Conservation (phyloP, 2,329 filamentous ascomycete genomes). For the Lecanicillium sp. region DNA sequence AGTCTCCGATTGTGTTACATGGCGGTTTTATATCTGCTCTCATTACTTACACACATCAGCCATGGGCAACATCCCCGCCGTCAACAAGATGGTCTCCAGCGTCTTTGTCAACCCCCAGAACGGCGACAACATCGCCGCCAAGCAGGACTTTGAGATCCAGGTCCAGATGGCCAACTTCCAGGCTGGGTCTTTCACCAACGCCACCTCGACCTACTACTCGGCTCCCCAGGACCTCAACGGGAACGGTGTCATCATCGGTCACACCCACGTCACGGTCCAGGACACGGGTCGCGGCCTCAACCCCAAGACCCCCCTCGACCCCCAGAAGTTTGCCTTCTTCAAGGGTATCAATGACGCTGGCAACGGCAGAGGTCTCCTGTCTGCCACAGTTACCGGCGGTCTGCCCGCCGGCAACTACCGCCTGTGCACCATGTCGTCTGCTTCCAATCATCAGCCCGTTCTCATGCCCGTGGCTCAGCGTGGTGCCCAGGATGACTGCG, state of each 20-base stretch:
- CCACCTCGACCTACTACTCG: conserved; percentile 53
- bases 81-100: conserved; percentile 50
- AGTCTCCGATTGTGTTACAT: background rate
- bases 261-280: conserved; percentile 56
- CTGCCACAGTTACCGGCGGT: conserved; percentile 49
- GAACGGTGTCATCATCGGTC: conserved; percentile 47
- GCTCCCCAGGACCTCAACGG: conserved; percentile 49
- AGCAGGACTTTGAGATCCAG: conserved; percentile 47
- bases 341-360: conserved; percentile 61
- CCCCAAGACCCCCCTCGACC: conserved; percentile 46
- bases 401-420: conserved; percentile 59
- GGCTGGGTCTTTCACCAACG: conserved; percentile 56
- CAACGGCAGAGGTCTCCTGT: conserved; percentile 48
- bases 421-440: conserved; percentile 55
- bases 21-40: conserved; percentile 18
- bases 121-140: conserved; percentile 39
- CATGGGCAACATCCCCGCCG: conserved; percentile 56
- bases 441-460: conserved; percentile 62
- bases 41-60: too few relatives aligned
- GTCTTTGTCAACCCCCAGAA: conserved; percentile 49
- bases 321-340: conserved; percentile 54
- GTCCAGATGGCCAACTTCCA: conserved; percentile 48
- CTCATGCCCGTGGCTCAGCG: conserved; percentile 62
- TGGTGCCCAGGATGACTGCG: conserved; percentile 60
- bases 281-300: conserved; percentile 45